A percentile compares a stretch with the other conserved stretches of the same genome.
Evolutionary conservation across 768 basidiomycete genomes (phyloP).

Genomic region (Trametopsis cervina): DNA sequence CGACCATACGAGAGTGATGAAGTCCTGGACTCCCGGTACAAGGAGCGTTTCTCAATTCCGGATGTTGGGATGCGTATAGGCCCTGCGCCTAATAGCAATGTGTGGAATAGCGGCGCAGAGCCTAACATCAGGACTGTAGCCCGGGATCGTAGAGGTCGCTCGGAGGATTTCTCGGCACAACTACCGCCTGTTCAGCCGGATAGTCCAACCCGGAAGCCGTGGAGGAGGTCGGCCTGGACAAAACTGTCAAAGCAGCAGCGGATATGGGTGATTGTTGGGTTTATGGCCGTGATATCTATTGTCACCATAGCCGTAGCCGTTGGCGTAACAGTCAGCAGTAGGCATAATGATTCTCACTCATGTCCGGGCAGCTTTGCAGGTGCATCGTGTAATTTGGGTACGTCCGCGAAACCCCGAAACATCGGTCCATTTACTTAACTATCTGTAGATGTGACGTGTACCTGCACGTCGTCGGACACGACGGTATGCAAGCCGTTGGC

Average conservation of each 20-base stretch:
- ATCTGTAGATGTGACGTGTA: constrained; percentile 49
- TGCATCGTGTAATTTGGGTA: constrained; percentile 48
- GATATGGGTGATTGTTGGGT: constrained; percentile 8
- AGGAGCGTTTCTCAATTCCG: neutral
- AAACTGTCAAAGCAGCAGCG: constrained; percentile 11
- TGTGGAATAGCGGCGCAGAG: constrained; percentile 5
- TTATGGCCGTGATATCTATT: constrained; percentile 26
- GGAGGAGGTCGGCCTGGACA: neutral
- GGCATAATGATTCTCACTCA: constrained; percentile 15
- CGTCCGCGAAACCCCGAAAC: too few species aligned
- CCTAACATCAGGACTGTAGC: neutral
- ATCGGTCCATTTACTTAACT: neutral
- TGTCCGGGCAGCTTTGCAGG: constrained; percentile 44
- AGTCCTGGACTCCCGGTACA: neutral
- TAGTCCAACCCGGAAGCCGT: constrained; percentile 5
- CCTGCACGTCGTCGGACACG: constrained; percentile 41
- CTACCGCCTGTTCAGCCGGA: neutral
- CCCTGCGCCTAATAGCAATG: neutral
- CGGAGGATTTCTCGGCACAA: neutral
- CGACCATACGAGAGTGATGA: constrained; percentile 39
- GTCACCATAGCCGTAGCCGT: constrained; percentile 35
- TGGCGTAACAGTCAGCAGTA: constrained; percentile 34
- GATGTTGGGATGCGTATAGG: neutral
- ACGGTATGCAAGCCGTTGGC: constrained; percentile 49
- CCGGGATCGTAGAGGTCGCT: constrained; percentile 8